Evolutionary conservation across 805 yeast species (phyloP).

Genomic region (Candida saitoana): DNA sequence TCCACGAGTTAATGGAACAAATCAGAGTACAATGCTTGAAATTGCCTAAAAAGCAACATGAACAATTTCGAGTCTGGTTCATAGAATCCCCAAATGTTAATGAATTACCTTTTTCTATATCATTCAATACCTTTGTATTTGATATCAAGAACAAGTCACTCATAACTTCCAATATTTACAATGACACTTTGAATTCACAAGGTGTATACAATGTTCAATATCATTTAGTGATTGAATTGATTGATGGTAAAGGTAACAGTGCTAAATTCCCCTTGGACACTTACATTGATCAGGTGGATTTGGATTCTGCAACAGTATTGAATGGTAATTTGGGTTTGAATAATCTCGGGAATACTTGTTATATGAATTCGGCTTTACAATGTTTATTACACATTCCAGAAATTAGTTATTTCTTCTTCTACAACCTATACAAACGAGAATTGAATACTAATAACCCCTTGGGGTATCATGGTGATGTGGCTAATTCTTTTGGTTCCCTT

Average conservation of each 20-base stretch:
- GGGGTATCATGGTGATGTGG: slow-evolving; percentile 81
- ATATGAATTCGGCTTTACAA: slow-evolving; percentile 92
- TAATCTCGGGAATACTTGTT: slow-evolving; percentile 87
- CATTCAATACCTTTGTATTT: slow-evolving; percentile 23
- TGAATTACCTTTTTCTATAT: slow-evolving; percentile 20
- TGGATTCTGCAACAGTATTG: slow-evolving; percentile 8
- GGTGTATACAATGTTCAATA: slow-evolving; percentile 22
- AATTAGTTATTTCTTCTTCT: slow-evolving; percentile 67
- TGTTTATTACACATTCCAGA: slow-evolving; percentile 86
- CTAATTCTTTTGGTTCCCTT: slow-evolving; percentile 66
- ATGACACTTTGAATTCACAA: slow-evolving; percentile 25
- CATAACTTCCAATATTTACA: slow-evolving; percentile 21
- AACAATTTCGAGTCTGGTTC: slow-evolving; percentile 35
- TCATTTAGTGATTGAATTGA: slow-evolving; percentile 31
- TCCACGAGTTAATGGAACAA: slow-evolving; percentile 27
- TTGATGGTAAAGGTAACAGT: slow-evolving; percentile 20
- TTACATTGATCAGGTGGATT: slow-evolving; percentile 12
- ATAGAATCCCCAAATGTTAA: slow-evolving; percentile 21
- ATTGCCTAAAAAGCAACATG: slow-evolving; percentile 12
- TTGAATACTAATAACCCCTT: slow-evolving; percentile 75
- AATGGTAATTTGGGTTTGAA: slow-evolving; percentile 55
- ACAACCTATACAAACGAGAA: slow-evolving; percentile 57
- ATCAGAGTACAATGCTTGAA: slow-evolving; percentile 21
- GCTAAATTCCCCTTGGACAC: slow-evolving; percentile 22
- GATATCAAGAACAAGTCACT: slow-evolving; percentile 27